These are phyloP conservation scores for Malus hybrid DNA, from an alignment of 331 rosid species.

Conservation along the genomic window DNA sequence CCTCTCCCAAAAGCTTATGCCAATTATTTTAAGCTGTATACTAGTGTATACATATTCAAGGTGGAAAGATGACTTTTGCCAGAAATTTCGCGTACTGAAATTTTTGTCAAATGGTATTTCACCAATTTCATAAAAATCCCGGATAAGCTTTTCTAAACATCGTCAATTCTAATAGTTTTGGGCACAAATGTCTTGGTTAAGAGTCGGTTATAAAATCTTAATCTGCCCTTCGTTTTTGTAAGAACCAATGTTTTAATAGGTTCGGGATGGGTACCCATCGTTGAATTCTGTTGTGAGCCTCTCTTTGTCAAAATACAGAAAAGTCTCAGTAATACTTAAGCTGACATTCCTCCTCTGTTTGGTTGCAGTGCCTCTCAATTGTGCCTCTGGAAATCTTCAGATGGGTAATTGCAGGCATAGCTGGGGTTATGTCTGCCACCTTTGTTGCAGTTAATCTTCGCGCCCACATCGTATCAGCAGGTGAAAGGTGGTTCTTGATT, in stretches of 20 bases:
- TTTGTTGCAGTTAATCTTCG: slow-evolving; percentile 88
- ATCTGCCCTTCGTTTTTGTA: not conserved
- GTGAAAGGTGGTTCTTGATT: slow-evolving; percentile 87
- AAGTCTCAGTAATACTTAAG: not conserved
- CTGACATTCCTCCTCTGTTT: slow-evolving; percentile 12
- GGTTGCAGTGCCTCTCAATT: slow-evolving; percentile 78
- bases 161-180: not conserved
- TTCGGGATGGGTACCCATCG: not conserved
- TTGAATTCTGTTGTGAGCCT: not conserved
- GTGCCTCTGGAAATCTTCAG: slow-evolving; percentile 73
- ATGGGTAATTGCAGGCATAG: slow-evolving; percentile 81
- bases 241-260: not conserved
- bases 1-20: not conserved
- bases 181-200: not conserved
- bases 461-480: slow-evolving; percentile 83
- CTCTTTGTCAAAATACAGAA: not conserved
- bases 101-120: not conserved
- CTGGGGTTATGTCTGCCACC: slow-evolving; percentile 89
- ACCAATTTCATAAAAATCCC: not conserved
- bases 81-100: not conserved
- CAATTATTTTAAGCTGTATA: not conserved
- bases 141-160: not conserved
- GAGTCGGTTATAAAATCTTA: not conserved
- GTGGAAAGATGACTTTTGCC: not conserved
- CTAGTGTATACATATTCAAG: not conserved